These are phyloP conservation scores for Furcasterigmium sp. DNA, from an alignment of 2,329 filamentous ascomycete genomes.

Conservation along the genomic window DNA sequence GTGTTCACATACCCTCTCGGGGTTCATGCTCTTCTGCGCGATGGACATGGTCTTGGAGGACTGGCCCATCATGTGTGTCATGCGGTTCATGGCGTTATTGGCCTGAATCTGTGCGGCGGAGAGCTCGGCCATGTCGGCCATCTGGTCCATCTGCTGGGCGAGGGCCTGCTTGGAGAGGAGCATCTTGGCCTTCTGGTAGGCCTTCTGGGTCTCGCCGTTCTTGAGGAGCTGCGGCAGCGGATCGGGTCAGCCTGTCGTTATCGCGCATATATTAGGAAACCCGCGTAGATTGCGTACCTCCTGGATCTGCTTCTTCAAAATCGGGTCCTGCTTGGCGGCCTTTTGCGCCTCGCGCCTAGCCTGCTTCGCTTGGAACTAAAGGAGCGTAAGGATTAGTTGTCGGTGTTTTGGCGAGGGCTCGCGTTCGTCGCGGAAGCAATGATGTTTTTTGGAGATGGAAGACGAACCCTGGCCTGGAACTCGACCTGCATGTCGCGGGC, in stretches of 20 bases:
- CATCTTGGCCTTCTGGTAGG: slow-evolving; percentile 59
- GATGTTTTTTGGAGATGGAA: not conserved
- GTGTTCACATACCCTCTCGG: slow-evolving; percentile 41
- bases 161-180: slow-evolving; percentile 57
- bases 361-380: slow-evolving; percentile 58
- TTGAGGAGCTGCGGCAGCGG: slow-evolving; percentile 41
- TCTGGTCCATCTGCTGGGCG: slow-evolving; percentile 59
- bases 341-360: slow-evolving; percentile 56
- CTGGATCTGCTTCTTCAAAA: slow-evolving; percentile 59
- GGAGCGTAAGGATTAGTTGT: not conserved
- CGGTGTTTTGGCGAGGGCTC: slow-evolving; percentile 1
- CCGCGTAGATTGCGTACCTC: slow-evolving; percentile 26
- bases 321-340: slow-evolving; percentile 54
- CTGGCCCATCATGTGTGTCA: slow-evolving; percentile 59
- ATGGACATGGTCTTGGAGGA: slow-evolving; percentile 53
- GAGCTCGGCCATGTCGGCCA: slow-evolving; percentile 57
- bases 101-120: slow-evolving; percentile 57
- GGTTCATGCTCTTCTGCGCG: slow-evolving; percentile 54
- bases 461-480: slow-evolving; percentile 52
- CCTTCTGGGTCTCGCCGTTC: slow-evolving; percentile 58
- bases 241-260: not conserved
- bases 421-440: no score
- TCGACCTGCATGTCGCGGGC: slow-evolving; percentile 58
- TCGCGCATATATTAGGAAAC: not conserved
- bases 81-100: slow-evolving; percentile 61